Base-by-base conservation (phyloP, 1,284 basidiomycete genomes). In the Pascua guehoae region DNA sequence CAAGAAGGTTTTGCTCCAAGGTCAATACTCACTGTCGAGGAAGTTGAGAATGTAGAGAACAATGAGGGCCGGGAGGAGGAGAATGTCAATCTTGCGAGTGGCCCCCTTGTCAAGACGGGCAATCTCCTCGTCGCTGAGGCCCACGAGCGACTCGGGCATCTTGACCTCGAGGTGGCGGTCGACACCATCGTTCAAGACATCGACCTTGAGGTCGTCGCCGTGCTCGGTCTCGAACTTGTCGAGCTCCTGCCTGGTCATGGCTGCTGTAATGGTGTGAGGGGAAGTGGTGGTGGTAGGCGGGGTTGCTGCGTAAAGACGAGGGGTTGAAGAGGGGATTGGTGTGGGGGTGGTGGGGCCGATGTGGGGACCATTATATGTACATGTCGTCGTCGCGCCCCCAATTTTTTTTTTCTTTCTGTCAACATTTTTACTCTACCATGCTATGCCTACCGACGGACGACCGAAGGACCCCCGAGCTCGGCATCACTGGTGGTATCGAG, bases 61-160 rank as follows among this genome's bases (percentile, higher is more conserved):
- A 32, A 56, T 50, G 16, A 61, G 47, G 12, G 51, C 41, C 2
- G 66, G 61, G 37, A 65, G 47, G 37, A 68, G 47, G 38, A 62
- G 54, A 18, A 63, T 47, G 55, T 68, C 65, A 4, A 61, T 60
- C 57, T 64, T 64, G 39, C 64, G 55, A 8, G 57, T 58, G 14
- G 60, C 51, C 16, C 39, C 54, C 56, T 67, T 69, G 49, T 71
- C 68, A 38, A 73, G 54, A 0, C n/a, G 56, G 1, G 43, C 58
- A 16, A 69, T 55, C 60, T 76, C 72, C 15, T 69, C 68, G 2
- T 56, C 57, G 38, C 55, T 58, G 32, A 75, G 55, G 8, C 63
- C 65, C 5, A 41, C 45, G 14, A 76, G 62, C 8, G 64, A 61
- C 9, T 56, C 67, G n/a, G 72, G 72, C 11, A 68, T 49, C 17